phyloP scores from a whole-genome alignment of 2,329 filamentous ascomycete genomes.

The Phialophora tarda region DNA sequence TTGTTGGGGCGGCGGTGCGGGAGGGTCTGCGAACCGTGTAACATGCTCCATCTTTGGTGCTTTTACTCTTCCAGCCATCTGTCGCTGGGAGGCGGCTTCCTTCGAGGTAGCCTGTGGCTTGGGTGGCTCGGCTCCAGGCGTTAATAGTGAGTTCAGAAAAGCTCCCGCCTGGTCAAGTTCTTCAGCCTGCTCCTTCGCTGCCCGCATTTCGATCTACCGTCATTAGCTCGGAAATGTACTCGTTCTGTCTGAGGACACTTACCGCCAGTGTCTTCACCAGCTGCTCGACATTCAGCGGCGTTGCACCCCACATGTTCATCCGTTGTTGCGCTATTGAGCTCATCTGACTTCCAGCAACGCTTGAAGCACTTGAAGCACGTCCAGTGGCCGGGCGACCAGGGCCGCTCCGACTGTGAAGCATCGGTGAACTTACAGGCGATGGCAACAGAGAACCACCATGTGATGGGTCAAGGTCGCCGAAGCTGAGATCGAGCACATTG shows the following conservation, averaged over 20 bases:
- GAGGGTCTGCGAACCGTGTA: constrained; percentile 87
- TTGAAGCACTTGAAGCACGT: constrained; percentile 64
- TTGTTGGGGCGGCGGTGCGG: constrained; percentile 89
- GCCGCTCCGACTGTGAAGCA: constrained; percentile 71
- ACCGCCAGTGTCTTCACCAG: constrained; percentile 87
- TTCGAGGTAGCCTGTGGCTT: constrained; percentile 57
- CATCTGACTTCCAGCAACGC: constrained; percentile 61
- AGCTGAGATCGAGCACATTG: constrained; percentile 78
- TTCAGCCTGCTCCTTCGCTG: constrained; percentile 82
- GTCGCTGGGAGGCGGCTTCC: constrained; percentile 51
- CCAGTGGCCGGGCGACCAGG: constrained; percentile 70
- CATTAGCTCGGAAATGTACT: constrained; percentile 21
- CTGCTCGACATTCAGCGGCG: constrained; percentile 89
- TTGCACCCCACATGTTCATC: constrained; percentile 77
- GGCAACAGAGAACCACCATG: constrained; percentile 75
- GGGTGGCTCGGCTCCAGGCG: constrained; percentile 63
- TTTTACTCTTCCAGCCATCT: constrained; percentile 54
- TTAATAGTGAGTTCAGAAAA: constrained; percentile 77
- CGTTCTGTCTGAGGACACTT: constrained; percentile 48
- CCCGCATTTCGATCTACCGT: constrained; percentile 81
- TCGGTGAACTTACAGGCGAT: constrained; percentile 67
- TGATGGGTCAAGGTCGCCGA: constrained; percentile 83
- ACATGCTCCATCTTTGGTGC: constrained; percentile 73
- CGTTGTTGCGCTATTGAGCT: constrained; percentile 71
- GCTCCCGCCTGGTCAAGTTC: constrained; percentile 82